A percentile compares a stretch with the other conserved stretches of the same genome.
Evolutionary conservation across 2,329 filamentous ascomycete genomes (phyloP).

Genomic region (Daldinia eschscholtzii): DNA sequence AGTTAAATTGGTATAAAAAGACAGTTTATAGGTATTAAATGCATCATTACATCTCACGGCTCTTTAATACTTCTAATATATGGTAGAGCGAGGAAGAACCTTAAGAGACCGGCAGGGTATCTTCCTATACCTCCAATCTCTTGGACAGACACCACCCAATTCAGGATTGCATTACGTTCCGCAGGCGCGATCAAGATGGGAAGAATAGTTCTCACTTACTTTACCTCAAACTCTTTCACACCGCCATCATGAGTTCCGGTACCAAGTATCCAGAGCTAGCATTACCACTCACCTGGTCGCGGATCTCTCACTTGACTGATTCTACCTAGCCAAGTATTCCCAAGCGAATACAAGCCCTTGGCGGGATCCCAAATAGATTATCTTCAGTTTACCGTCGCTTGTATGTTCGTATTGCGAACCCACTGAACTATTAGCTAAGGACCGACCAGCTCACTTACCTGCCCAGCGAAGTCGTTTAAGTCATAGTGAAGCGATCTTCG

Average conservation of each 20-base stretch:
- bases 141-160: too few species aligned
- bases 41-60: not conserved
- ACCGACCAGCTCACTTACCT: not conserved
- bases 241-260: not conserved
- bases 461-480: constrained; percentile 1
- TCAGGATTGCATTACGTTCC: not conserved
- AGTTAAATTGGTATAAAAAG: not conserved
- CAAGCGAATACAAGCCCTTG: not conserved
- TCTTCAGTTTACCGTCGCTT: not conserved
- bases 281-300: not conserved
- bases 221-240: not conserved
- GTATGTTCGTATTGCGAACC: not conserved
- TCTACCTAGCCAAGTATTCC: constrained; percentile 1
- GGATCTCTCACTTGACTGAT: not conserved
- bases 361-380: not conserved
- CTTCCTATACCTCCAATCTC: too few species aligned
- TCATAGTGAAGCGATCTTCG: constrained; percentile 7
- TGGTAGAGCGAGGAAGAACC: too few species aligned
- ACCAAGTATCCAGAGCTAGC: not conserved
- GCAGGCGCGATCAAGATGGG: not conserved
- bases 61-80: not conserved
- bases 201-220: not conserved
- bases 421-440: constrained; percentile 5
- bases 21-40: not conserved
- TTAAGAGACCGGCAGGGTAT: not conserved